A percentile compares a stretch with the other conserved stretches of the same genome.
These are phyloP conservation scores for Citrus inodora DNA, from an alignment of 345 rosid species.

Conservation along the genomic window DNA sequence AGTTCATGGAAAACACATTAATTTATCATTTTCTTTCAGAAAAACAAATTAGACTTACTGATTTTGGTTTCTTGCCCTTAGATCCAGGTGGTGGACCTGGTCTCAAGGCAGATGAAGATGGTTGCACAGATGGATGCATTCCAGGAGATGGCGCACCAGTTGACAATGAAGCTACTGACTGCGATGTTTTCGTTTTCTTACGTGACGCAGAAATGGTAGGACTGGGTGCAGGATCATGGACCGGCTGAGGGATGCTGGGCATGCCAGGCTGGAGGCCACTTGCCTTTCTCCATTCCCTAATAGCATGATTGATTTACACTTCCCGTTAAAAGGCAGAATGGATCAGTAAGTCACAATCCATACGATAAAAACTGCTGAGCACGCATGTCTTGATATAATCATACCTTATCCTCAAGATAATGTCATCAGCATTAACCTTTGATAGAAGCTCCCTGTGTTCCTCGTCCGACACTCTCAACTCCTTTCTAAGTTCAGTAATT, in stretches of 20 bases:
- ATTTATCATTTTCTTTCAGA: neutral
- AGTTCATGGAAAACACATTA: constrained; percentile 6
- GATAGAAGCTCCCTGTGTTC: constrained; percentile 86
- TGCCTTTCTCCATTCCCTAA: constrained; percentile 92
- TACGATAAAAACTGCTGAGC: constrained; percentile 11
- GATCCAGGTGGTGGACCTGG: constrained; percentile 69
- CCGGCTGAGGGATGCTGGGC: constrained; percentile 55
- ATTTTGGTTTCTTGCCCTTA: constrained; percentile 73
- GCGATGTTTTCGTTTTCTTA: constrained; percentile 81
- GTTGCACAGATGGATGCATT: constrained; percentile 69
- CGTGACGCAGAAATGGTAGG: constrained; percentile 86
- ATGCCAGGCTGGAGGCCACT: constrained; percentile 61
- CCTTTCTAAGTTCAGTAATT: constrained; percentile 94
- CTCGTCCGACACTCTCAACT: constrained; percentile 93
- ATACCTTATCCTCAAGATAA: constrained; percentile 82
- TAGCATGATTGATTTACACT: constrained; percentile 21
- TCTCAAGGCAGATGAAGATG: constrained; percentile 76
- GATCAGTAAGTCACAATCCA: constrained; percentile 15
- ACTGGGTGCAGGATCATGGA: constrained; percentile 69
- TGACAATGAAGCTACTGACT: constrained; percentile 73
- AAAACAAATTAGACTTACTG: constrained; percentile 50
- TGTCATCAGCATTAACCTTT: constrained; percentile 85
- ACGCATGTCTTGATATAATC: constrained; percentile 19
- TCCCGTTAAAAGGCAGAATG: constrained; percentile 22
- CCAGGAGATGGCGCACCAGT: constrained; percentile 77